phyloP scores from a whole-genome alignment of 176 grass and related monocot genomes.

The Poa pratensis region DNA sequence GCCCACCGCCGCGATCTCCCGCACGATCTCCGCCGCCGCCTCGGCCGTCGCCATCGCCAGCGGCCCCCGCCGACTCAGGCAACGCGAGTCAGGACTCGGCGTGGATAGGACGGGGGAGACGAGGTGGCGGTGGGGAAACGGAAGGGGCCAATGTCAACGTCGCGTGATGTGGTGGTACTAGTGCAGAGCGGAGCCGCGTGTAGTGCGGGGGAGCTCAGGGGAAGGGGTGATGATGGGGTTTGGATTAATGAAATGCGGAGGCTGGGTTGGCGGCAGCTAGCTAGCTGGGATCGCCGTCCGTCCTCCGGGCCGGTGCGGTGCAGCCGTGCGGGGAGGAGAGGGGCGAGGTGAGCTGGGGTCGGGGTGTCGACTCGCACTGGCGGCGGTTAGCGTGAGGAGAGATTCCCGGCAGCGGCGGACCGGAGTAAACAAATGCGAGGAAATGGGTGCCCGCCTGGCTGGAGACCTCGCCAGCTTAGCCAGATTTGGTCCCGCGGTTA shows the following conservation, averaged over 20 bases:
- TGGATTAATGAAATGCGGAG: slow-evolving; percentile 40
- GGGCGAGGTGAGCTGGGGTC: slow-evolving; percentile 45
- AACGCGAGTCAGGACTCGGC: slow-evolving; percentile 41
- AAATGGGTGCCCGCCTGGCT: slow-evolving; percentile 37
- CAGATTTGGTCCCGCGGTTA: neutral
- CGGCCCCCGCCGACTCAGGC: neutral
- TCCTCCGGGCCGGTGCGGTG: slow-evolving; percentile 24
- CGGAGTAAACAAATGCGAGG: slow-evolving; percentile 42
- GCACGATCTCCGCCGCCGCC: slow-evolving; percentile 55
- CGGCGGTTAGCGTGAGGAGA: slow-evolving; percentile 53
- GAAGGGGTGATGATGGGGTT: slow-evolving; percentile 4
- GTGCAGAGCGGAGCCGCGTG: slow-evolving; percentile 15
- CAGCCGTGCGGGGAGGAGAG: neutral
- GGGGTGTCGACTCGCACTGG: slow-evolving; percentile 39
- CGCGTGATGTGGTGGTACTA: neutral
- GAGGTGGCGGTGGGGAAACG: slow-evolving; percentile 16
- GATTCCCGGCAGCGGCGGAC: slow-evolving; percentile 56
- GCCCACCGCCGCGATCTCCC: slow-evolving; percentile 56
- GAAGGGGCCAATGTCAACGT: slow-evolving; percentile 53
- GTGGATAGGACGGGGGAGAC: slow-evolving; percentile 24
- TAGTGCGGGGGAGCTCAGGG: slow-evolving; percentile 42
- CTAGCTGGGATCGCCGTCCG: neutral
- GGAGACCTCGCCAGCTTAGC: slow-evolving; percentile 9
- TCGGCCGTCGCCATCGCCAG: slow-evolving; percentile 38
- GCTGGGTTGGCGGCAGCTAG: slow-evolving; percentile 23